These are phyloP conservation scores for Chytriomyces hyalinus DNA, from an alignment of 192 early-diverging fungal genomes.

Conservation along the genomic window DNA sequence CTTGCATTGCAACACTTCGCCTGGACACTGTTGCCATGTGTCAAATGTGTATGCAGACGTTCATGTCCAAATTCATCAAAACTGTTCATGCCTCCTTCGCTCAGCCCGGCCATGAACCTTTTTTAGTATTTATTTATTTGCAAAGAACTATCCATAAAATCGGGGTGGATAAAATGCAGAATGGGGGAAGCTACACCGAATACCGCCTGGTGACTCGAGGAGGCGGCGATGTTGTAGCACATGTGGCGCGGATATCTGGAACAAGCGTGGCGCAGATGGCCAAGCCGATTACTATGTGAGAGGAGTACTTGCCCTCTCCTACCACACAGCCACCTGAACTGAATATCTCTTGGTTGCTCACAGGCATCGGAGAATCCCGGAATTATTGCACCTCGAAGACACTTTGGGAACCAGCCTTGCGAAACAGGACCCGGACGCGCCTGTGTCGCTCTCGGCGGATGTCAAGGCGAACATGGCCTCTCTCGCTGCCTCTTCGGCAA, in stretches of 20 bases:
- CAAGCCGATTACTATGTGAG: conserved; percentile 21
- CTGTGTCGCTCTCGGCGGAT: not conserved
- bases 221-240: conserved; percentile 32
- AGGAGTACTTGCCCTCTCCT: not conserved
- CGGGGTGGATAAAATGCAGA: too few relatives aligned
- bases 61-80: too few relatives aligned
- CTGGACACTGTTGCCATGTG: too few relatives aligned
- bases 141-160: too few relatives aligned
- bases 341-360: not conserved
- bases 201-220: conserved; percentile 29
- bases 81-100: too few relatives aligned
- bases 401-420: not conserved
- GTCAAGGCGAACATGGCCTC: not conserved
- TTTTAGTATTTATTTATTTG: too few relatives aligned
- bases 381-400: conserved; percentile 29
- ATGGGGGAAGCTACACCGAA: conserved; percentile 13
- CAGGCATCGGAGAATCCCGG: conserved; percentile 42
- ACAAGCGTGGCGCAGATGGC: conserved; percentile 38
- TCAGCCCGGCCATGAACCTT: too few relatives aligned
- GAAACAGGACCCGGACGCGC: not conserved
- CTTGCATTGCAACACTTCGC: too few relatives aligned
- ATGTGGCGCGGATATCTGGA: conserved; percentile 38
- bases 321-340: not conserved
- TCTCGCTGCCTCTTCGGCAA: not conserved
- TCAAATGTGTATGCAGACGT: too few relatives aligned